Percentiles rank a stretch among this genome's conserved stretches.
These are phyloP conservation scores for Lantana camara DNA, from an alignment of 257 asterid species.

Conservation along the genomic window DNA sequence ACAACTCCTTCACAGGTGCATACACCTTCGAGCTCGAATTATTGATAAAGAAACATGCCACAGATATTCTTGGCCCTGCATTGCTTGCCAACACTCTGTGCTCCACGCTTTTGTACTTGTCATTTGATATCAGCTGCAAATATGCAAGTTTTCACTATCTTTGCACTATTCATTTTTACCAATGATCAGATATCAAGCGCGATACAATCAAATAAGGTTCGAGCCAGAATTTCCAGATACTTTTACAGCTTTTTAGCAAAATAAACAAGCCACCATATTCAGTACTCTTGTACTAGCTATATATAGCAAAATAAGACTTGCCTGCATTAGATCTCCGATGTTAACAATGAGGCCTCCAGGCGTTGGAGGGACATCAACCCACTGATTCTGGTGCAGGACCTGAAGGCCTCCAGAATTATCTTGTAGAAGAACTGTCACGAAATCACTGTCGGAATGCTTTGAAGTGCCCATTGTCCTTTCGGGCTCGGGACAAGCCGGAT, in stretches of 20 bases:
- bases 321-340: constrained; percentile 25
- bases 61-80: constrained; percentile 41
- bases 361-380: constrained; percentile 24
- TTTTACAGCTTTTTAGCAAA: too few species aligned
- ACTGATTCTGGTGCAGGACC: constrained; percentile 16
- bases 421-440: constrained; percentile 22
- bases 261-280: too few species aligned
- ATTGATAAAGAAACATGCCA: constrained; percentile 10
- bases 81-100: constrained; percentile 36
- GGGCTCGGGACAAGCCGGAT: constrained; percentile 19
- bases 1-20: neutral
- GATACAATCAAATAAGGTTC: too few species aligned
- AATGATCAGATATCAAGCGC: too few species aligned
- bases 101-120: constrained; percentile 20
- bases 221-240: too few species aligned
- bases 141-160: too few species aligned
- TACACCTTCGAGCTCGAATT: constrained; percentile 15
- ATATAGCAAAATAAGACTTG: neutral
- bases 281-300: too few species aligned
- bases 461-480: neutral
- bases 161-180: too few species aligned
- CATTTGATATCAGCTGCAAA: too few species aligned
- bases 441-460: constrained; percentile 3
- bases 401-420: constrained; percentile 22
- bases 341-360: constrained; percentile 11